Percentiles rank a stretch among this genome's conserved stretches.
These are phyloP conservation scores for Hemileccinum impolitum DNA, from an alignment of 768 basidiomycete species.

Conservation along the genomic window DNA sequence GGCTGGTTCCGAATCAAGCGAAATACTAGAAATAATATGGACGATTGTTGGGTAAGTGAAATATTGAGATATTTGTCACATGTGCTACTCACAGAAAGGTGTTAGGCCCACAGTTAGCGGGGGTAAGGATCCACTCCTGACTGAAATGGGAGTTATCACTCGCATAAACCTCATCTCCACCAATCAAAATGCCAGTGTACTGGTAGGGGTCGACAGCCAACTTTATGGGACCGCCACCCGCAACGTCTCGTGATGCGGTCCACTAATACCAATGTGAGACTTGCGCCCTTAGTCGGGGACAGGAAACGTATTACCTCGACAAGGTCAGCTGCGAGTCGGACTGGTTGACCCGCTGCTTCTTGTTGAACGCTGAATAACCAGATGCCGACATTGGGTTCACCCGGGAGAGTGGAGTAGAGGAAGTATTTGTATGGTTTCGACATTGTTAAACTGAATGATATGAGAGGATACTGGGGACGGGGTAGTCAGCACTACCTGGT, in stretches of 20 bases:
- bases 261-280: not conserved
- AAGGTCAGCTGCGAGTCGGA: not conserved
- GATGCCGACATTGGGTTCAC: too few species aligned
- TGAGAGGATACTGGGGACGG: too few species aligned
- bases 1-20: too few species aligned
- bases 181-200: not conserved
- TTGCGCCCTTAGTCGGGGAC: not conserved
- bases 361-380: too few species aligned
- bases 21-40: too few species aligned
- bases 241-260: not conserved
- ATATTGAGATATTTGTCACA: too few species aligned
- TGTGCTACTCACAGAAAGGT: too few species aligned
- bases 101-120: not conserved
- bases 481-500: too few species aligned
- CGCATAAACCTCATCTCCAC: not conserved
- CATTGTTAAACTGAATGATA: too few species aligned
- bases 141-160: not conserved
- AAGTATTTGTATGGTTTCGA: too few species aligned
- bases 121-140: not conserved
- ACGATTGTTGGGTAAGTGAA: too few species aligned
- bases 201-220: not conserved
- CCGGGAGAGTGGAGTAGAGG: too few species aligned
- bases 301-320: not conserved
- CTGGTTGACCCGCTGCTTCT: not conserved
- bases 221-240: not conserved